Percentiles rank a stretch among this genome's conserved stretches.
phyloP scores from a whole-genome alignment of 345 rosid species.

The thale cress (Arabidopsis thaliana) region DNA sequence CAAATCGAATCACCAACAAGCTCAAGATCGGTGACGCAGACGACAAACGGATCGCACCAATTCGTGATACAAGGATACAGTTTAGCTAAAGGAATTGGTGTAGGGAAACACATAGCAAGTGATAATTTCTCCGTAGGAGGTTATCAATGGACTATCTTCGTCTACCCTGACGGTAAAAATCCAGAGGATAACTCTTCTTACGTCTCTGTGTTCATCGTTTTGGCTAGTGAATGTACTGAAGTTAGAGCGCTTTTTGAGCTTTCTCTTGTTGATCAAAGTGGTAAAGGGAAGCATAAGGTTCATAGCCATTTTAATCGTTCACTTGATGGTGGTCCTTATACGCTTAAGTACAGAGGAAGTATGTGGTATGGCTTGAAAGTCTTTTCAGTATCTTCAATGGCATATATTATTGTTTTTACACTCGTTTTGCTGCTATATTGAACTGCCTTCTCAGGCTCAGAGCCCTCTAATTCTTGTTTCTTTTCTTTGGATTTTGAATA shows the following conservation, averaged over 20 bases:
- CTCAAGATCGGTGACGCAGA: conserved; percentile 72
- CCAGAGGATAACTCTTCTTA: conserved; percentile 72
- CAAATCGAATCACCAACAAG: conserved; percentile 41
- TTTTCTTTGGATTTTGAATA: conserved; percentile 38
- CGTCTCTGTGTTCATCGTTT: conserved; percentile 83
- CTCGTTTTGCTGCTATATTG: background rate
- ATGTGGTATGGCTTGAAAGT: conserved; percentile 72
- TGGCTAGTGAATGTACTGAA: conserved; percentile 88
- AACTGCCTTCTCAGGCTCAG: background rate
- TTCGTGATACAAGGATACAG: conserved; percentile 83
- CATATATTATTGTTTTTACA: background rate
- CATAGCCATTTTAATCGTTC: conserved; percentile 92
- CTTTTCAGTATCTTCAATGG: background rate
- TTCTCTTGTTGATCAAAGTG: conserved; percentile 88
- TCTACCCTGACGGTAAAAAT: conserved; percentile 92
- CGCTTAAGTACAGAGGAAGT: conserved; percentile 81
- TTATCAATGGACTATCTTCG: conserved; percentile 86
- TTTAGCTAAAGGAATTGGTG: conserved; percentile 78
- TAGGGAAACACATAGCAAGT: conserved; percentile 80
- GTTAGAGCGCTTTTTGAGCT: conserved; percentile 89
- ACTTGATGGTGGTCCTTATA: conserved; percentile 79
- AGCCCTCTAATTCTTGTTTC: background rate
- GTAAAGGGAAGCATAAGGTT: conserved; percentile 81
- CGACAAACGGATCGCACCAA: conserved; percentile 79
- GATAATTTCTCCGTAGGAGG: conserved; percentile 86